Base-by-base conservation (phyloP, 148 eudicot species). In the Pharnaceum exiguum region DNA sequence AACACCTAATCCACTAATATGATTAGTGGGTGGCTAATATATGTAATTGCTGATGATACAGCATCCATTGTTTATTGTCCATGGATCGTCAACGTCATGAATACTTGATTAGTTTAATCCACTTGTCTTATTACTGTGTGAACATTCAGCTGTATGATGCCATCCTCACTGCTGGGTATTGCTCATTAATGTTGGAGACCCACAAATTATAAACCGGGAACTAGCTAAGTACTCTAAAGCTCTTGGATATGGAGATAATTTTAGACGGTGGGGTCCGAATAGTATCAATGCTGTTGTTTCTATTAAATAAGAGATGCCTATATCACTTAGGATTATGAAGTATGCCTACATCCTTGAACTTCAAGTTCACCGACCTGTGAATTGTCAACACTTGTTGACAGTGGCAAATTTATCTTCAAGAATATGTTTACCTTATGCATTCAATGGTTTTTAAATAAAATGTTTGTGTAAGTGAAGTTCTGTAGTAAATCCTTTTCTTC, bases 41-140 rank as follows among this genome's bases (percentile, higher is more conserved):
- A 46, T 44, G 10, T 24, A 57, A 16, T 23, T 46, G 62, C 39
- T 35, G 35, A 46, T 55, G 69, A 55, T 32, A 28, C 55, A 35
- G 25, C 61, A 65, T 15, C 47, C 56, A 65, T 33, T 49, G 24
- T 42, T 48, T 57, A 30, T n/a, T 49, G 63, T 49, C 64, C 15
- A 50, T 57, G 42, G 23, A 32, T 1, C 38, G 57, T 25, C 19
- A 26, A 22, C 5, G 32, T 28, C 30, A 55, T 46, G 46, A 26
- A 23, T 62, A 17, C 15, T 17, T 10, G 10, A 40, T 43, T 31
- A 3, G 24, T 1, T 22, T 28, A 24, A 11, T 17, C 40, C 24
- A 1, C 25, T 33, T 10, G 15, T 4, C 23, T 3, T 12, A 57
- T 37, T 15, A 40, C 56, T 24, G 5, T 23, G 47, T 35, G 8